Evolutionary conservation across 139 green algal species (phyloP), one percentile per base, ranked within the genome.

Genomic region (Ettlia oleoabundans): DNA sequence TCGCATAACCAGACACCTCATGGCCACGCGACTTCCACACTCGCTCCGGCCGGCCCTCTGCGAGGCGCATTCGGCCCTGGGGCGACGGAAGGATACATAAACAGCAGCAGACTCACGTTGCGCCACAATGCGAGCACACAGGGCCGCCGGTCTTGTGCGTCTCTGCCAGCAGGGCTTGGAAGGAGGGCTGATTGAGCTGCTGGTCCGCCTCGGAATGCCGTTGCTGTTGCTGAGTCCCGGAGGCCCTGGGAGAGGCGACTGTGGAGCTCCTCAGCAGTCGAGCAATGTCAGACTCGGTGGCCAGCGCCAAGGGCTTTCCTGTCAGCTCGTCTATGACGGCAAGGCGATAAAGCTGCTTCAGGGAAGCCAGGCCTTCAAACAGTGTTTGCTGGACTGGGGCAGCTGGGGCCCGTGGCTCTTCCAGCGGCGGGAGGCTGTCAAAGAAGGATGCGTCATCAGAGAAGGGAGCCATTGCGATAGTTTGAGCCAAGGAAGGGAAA

Each of bases 61-160:
- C 51, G n/a, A n/a, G 32, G 5, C 41, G 40, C 76, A n/a, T n/a
- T n/a, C n/a, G n/a, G n/a, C n/a, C n/a, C n/a, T n/a, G n/a, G n/a
- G n/a, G n/a, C n/a, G n/a, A n/a, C n/a, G n/a, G n/a, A n/a, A n/a
- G n/a, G n/a, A n/a, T n/a, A n/a, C n/a, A n/a, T n/a, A n/a, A 13
- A n/a, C 40, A 24, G 30, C 63, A 69, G 65, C 19, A 28, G 19
- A 69, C 80, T 64, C 68, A 84, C 80, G 80, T 84, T 33, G 73
- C 80, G 19, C 80, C 70, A 53, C 80, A 84, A 53, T 84, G 80
- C 2, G 38, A 47, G 68, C 80, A 84, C 3, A 76, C 37, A 22
- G 80, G 68, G 28, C 80, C 80, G 18, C 76, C 76, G 13, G 13
- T 35, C 32, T 51, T 41, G 32, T 71, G 38, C 63, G 76, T 38